Base-by-base conservation (phyloP, 495 filamentous ascomycete genomes). In the Lophium mytilinum region DNA sequence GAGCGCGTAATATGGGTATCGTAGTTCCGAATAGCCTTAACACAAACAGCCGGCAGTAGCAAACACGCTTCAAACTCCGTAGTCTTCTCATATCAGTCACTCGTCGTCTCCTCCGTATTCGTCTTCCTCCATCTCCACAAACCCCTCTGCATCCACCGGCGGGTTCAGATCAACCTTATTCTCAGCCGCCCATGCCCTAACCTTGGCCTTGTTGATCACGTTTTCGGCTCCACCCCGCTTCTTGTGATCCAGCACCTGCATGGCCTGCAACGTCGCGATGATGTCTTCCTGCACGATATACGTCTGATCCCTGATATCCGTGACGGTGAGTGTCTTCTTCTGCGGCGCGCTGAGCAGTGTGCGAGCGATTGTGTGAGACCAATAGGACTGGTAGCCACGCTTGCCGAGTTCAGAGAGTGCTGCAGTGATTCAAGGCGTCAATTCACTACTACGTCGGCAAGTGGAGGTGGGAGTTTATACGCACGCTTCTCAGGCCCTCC, bases 401-500 rank as follows among this genome's bases (percentile, higher is more conserved):
- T 82, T 79, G 1, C 91, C 91, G 50, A 93, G 73, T 60, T 90
- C 87, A 41, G 86, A 90, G 51, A 96, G 82, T 12, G 91, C 70
- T 73, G 10, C 14, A 24, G 50, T 3, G 3, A 30, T 49, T 24
- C 1, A 40, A 1, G 15, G 6, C 37, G 19, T 51, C 36, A 56
- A 41, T 30, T 0, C 36, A 48, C 15, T 9, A 30, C 21, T 45
- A 17, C 5, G 11, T 45, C 37, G 7, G 18, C 14, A 41, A 50
- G 15, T 24, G 55, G 56, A 50, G 11, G 18, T 15, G 17, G 18
- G 33, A 17, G 15, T 34, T 9, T 19, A 15, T 7, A 60, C 70
- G 11, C 58, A 73, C 70, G 91, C 65, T 92, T 91, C 73, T 99
- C 93, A 1, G 93, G 93, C 0, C 93, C 92, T 24, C 93, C 93